Percentiles rank a stretch among this genome's conserved stretches.
Evolutionary conservation across 805 yeast genomes (phyloP).

Genomic region (Teunomyces barrocoloradensis): DNA sequence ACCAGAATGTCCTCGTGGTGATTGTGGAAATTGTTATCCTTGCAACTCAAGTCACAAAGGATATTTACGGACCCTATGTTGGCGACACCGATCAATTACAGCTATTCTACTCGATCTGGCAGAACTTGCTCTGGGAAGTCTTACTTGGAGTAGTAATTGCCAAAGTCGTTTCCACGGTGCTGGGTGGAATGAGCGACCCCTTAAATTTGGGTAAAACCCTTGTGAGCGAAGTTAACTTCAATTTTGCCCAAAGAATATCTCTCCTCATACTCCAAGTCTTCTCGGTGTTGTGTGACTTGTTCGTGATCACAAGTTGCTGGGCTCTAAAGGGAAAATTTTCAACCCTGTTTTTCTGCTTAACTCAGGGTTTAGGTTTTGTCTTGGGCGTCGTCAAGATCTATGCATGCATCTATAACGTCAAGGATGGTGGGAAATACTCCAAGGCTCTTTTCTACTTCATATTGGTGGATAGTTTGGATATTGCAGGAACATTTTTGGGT

Average conservation of each 20-base stretch:
- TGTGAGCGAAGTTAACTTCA: background rate
- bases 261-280: background rate
- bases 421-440: background rate
- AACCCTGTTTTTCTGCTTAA: slow-evolving; percentile 1
- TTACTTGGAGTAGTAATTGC: background rate
- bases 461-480: background rate
- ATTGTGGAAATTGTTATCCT: background rate
- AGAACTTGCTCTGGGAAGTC: background rate
- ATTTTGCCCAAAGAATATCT: background rate
- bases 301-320: slow-evolving; percentile 1
- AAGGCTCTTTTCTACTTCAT: background rate
- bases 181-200: slow-evolving; percentile 1
- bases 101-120: background rate
- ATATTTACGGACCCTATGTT: background rate
- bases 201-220: background rate
- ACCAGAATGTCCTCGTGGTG: background rate
- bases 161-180: slow-evolving; percentile 1
- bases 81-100: background rate
- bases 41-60: background rate
- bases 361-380: slow-evolving; percentile 1
- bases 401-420: background rate
- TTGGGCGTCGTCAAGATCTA: slow-evolving; percentile 1
- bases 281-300: slow-evolving; percentile 1
- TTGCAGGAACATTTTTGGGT: slow-evolving; percentile 1
- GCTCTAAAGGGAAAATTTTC: slow-evolving; percentile 1